These are phyloP conservation scores for Cairneyella variabilis DNA, from an alignment of 495 filamentous ascomycete genomes.

Conservation along the genomic window DNA sequence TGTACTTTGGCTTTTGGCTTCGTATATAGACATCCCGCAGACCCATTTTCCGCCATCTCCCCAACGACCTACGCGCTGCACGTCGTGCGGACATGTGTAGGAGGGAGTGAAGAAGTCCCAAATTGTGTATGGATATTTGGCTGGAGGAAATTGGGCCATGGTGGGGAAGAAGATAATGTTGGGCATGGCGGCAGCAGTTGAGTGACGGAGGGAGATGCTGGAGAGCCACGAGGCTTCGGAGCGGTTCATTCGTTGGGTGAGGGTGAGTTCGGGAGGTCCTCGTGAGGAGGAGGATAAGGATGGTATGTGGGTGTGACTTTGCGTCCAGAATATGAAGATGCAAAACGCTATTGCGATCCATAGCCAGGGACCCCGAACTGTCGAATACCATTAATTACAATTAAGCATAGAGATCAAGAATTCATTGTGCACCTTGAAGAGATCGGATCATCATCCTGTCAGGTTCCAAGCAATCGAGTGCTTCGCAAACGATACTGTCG, in stretches of 20 bases:
- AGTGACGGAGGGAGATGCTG: constrained; percentile 15
- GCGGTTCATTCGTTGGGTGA: constrained; percentile 16
- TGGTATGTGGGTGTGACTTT: constrained; percentile 4
- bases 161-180: constrained; percentile 17
- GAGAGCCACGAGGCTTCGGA: constrained; percentile 15
- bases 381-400: too few species aligned
- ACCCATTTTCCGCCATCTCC: constrained; percentile 35
- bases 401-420: too few species aligned
- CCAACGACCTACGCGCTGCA: constrained; percentile 29
- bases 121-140: constrained; percentile 27
- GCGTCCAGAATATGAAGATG: constrained; percentile 13
- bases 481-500: too few species aligned
- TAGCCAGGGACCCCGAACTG: constrained; percentile 21
- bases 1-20: constrained; percentile 6
- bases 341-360: constrained; percentile 18
- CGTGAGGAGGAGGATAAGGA: not conserved
- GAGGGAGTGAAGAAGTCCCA: constrained; percentile 32
- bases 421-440: too few species aligned
- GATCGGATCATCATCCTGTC: too few species aligned
- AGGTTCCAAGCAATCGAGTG: too few species aligned
- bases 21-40: constrained; percentile 29
- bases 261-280: constrained; percentile 7
- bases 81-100: constrained; percentile 30
- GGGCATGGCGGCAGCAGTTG: constrained; percentile 14
- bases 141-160: constrained; percentile 9